A percentile compares a stretch with the other conserved stretches of the same genome.
Conservation (phyloP, 257 asterid species). For the Gardenia jasminoides region DNA sequence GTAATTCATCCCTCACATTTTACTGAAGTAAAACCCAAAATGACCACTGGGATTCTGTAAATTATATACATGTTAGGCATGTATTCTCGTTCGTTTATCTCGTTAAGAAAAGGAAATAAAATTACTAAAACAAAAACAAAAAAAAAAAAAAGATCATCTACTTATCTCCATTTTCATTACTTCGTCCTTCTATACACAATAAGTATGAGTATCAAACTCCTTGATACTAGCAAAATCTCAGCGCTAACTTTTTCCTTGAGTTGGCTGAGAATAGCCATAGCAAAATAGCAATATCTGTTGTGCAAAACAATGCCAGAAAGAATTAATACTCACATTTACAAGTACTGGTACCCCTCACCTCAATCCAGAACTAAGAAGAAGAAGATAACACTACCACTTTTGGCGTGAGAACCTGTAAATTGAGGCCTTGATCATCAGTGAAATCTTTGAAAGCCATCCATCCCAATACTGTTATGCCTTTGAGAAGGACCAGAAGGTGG, state of each 20-base stretch:
- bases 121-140: too few species aligned
- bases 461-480: slow-evolving; percentile 58
- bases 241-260: neutral
- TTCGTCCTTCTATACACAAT: neutral
- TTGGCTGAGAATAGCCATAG: neutral
- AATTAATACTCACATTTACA: slow-evolving; percentile 1
- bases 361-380: neutral
- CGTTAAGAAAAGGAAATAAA: too few species aligned
- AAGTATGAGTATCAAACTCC: neutral
- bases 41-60: too few species aligned
- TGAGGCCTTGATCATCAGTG: slow-evolving; percentile 29
- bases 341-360: neutral
- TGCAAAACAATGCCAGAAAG: neutral
- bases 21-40: too few species aligned
- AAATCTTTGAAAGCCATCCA: slow-evolving; percentile 15
- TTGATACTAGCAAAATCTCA: neutral
- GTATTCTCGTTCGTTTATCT: neutral
- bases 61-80: neutral
- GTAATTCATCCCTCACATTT: too few species aligned
- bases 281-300: neutral
- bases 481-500: slow-evolving; percentile 78
- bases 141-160: too few species aligned
- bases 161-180: neutral
- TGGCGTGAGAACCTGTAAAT: neutral
- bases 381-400: neutral